Evolutionary conservation across 1,139 yeast genomes (phyloP), one percentile per base, ranked within the genome.

Genomic region (Sugiyamaella novakii): DNA sequence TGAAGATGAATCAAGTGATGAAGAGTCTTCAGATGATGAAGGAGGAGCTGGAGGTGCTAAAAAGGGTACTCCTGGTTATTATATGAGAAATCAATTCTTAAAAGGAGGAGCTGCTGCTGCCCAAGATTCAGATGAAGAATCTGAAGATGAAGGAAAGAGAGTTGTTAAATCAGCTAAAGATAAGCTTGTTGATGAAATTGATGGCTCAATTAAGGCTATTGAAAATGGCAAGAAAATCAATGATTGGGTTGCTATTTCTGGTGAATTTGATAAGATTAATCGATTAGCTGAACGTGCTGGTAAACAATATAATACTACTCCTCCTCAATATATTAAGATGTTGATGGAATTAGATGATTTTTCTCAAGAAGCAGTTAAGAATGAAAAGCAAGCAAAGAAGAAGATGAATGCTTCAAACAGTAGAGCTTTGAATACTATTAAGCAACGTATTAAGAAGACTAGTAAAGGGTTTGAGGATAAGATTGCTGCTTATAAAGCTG

Each of bases 141-240:
- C 72, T 46, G 87, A 82, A 53, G 78, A 73, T 47, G 84, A 80
- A 44, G 68, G 64, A 48, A 84, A 83, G 68, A 86, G 84, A 63
- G 88, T 89, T 43, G 97, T 92, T 60, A 91, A 87, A 72, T 83
- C 94, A 53, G 96, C 97, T 51, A 88, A 86, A 72, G 98, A 91
- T 59, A 94, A 91, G 72, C 77, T 91, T 55, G 68, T 88, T 59
- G 98, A 89, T 66, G 98, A 92, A 69, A 79, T 92, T 73, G 84
- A 80, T 60, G 76, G 76, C 30, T 71, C 80, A 35, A 79, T 84
- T 61, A 85, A 81, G 63, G 75, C 80, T 52, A 80, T 89, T 62
- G 92, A 85, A 62, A 79, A 77, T 57, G 84, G 82, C 54, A 85
- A 77, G 69, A 79, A 79, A 70, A 78, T 78, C 59, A 83, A 82